Percentiles rank a stretch among this genome's conserved stretches.
These are phyloP conservation scores for Ceratobasidium sp. DNA, from an alignment of 1,284 basidiomycete species.

Conservation along the genomic window DNA sequence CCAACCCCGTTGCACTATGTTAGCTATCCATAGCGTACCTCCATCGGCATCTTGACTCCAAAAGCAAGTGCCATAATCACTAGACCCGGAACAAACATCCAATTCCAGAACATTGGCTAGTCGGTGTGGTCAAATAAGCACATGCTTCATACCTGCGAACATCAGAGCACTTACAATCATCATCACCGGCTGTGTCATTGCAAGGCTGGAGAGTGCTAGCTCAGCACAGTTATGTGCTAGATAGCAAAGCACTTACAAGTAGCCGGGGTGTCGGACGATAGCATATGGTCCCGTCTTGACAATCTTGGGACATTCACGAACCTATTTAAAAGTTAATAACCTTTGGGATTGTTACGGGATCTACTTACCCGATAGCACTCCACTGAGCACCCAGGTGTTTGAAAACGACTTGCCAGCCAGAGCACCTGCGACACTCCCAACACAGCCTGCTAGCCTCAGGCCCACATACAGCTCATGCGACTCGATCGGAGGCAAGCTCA, in stretches of 20 bases:
- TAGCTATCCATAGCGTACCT: slow-evolving; percentile 6
- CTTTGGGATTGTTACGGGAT: too few species aligned
- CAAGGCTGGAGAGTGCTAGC: background rate
- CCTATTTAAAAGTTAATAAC: background rate
- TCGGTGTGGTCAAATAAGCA: background rate
- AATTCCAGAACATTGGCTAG: slow-evolving; percentile 33
- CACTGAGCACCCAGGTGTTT: slow-evolving; percentile 31
- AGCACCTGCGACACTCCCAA: background rate
- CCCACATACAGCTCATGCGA: slow-evolving; percentile 13
- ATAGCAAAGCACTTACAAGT: background rate
- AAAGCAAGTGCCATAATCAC: slow-evolving; percentile 9
- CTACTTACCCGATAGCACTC: slow-evolving; percentile 18
- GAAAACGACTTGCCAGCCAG: background rate
- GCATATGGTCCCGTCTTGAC: slow-evolving; percentile 33
- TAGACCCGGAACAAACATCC: slow-evolving; percentile 17
- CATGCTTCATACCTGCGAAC: background rate
- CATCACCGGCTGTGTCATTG: slow-evolving; percentile 5
- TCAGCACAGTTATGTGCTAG: background rate
- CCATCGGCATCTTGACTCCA: slow-evolving; percentile 24
- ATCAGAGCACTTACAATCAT: background rate
- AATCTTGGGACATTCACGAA: slow-evolving; percentile 29
- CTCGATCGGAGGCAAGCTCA: background rate
- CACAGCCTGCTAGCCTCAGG: slow-evolving; percentile 16
- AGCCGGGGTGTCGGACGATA: slow-evolving; percentile 19
- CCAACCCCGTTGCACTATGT: background rate